Conservation (phyloP, 2,329 filamentous ascomycete genomes). For the Setomelanomma holmii region DNA sequence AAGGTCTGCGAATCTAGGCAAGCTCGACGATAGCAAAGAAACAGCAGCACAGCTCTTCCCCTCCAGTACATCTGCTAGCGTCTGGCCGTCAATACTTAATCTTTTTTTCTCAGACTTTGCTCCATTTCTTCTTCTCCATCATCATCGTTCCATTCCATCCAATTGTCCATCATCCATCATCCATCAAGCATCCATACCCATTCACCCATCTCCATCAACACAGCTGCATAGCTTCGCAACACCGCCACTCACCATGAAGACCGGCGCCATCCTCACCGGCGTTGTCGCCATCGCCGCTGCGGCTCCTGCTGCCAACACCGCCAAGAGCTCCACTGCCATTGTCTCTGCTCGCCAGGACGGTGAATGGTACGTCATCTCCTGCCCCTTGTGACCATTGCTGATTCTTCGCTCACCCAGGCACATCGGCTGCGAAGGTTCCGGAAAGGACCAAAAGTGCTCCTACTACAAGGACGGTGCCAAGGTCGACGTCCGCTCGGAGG, state of each 20-base stretch:
- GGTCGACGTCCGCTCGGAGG: not conserved
- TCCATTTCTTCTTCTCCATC: constrained; percentile 14
- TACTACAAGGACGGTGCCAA: not conserved
- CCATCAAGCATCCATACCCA: constrained; percentile 13
- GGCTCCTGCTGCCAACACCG: constrained; percentile 2
- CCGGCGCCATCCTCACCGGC: constrained; percentile 14
- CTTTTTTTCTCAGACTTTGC: not conserved
- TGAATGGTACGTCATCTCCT: constrained; percentile 1
- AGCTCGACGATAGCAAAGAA: not conserved
- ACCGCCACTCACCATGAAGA: constrained; percentile 10
- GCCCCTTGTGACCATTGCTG: not conserved
- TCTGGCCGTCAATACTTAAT: constrained; percentile 9
- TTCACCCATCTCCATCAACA: constrained; percentile 5
- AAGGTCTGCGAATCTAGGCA: no score
- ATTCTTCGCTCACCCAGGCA: not conserved
- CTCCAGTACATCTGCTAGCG: not conserved
- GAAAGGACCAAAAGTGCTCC: not conserved
- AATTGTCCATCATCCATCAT: constrained; percentile 11
- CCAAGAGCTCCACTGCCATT: not conserved
- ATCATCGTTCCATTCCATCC: constrained; percentile 15
- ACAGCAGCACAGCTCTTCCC: constrained; percentile 3
- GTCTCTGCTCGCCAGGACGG: constrained; percentile 7
- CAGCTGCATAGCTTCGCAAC: not conserved
- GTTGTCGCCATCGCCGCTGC: constrained; percentile 14
- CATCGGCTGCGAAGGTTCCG: not conserved